These are phyloP conservation scores for Solanum chmielewskii DNA, from an alignment of 257 asterid genomes.

Conservation along the genomic window DNA sequence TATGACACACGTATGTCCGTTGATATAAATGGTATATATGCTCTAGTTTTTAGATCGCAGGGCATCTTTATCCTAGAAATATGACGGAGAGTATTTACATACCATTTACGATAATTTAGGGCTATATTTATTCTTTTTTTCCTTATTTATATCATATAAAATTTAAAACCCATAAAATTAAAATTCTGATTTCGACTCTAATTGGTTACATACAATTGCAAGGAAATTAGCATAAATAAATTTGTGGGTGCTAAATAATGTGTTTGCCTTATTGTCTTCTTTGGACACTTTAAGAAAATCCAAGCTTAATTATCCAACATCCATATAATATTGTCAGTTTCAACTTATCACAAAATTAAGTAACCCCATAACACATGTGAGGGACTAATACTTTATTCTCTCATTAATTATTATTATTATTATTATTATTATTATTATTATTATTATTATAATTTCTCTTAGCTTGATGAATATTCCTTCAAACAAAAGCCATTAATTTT, in stretches of 20 bases:
- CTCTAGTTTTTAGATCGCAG: no score
- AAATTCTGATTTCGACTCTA: background rate
- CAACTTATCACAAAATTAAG: background rate
- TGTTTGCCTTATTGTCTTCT: background rate
- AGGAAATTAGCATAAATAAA: background rate
- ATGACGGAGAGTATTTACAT: no score
- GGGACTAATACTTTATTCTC: background rate
- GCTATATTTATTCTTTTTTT: no score
- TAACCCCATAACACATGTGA: background rate
- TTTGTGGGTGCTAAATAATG: background rate
- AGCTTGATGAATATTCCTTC: background rate
- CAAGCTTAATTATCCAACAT: background rate
- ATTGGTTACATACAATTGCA: background rate
- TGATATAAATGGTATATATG: no score
- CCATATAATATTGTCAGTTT: background rate
- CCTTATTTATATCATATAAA: background rate
- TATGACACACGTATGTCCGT: no score
- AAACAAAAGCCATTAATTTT: background rate
- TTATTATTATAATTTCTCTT: background rate
- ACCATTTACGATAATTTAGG: no score
- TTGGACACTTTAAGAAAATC: background rate
- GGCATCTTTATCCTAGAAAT: no score
- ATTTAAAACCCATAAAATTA: accelerated
- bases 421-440: background rate
- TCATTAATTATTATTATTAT: background rate